Evolutionary conservation across 805 yeast species (phyloP).

Genomic region (Candida maltosa): DNA sequence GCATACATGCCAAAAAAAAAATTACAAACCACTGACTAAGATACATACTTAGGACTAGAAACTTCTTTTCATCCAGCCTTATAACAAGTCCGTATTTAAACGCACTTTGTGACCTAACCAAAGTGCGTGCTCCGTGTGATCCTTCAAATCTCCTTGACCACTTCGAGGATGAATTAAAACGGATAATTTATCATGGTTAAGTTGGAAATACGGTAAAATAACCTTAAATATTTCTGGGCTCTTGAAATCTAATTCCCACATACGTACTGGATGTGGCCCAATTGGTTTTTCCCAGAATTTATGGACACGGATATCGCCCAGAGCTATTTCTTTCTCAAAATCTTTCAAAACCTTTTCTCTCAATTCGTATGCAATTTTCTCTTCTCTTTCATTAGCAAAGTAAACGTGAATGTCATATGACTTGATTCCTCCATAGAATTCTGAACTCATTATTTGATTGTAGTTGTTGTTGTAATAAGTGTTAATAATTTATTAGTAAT

Average conservation of each 20-base stretch:
- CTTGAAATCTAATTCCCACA: constrained; percentile 57
- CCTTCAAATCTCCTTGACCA: constrained; percentile 37
- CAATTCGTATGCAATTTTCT: constrained; percentile 31
- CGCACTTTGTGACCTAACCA: constrained; percentile 52
- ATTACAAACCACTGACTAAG: no score
- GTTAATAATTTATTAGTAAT: background rate
- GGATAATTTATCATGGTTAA: constrained; percentile 49
- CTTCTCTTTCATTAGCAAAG: constrained; percentile 37
- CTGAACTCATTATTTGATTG: no score
- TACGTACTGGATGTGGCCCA: constrained; percentile 58
- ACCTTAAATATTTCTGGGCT: constrained; percentile 42
- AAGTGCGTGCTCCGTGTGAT: constrained; percentile 53
- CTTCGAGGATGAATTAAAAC: constrained; percentile 55
- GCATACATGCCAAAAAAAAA: no score
- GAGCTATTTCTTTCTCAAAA: constrained; percentile 39
- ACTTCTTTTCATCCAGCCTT: background rate
- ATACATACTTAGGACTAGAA: background rate
- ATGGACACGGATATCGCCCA: constrained; percentile 41
- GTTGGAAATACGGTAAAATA: constrained; percentile 48
- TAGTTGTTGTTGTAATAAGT: background rate
- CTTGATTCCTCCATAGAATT: constrained; percentile 19
- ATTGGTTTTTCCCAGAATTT: constrained; percentile 46
- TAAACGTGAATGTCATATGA: constrained; percentile 59
- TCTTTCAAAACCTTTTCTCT: constrained; percentile 37
- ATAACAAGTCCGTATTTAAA: constrained; percentile 15